phyloP scores from a whole-genome alignment of 2,329 filamentous ascomycete species.

The Septoria petroselini region DNA sequence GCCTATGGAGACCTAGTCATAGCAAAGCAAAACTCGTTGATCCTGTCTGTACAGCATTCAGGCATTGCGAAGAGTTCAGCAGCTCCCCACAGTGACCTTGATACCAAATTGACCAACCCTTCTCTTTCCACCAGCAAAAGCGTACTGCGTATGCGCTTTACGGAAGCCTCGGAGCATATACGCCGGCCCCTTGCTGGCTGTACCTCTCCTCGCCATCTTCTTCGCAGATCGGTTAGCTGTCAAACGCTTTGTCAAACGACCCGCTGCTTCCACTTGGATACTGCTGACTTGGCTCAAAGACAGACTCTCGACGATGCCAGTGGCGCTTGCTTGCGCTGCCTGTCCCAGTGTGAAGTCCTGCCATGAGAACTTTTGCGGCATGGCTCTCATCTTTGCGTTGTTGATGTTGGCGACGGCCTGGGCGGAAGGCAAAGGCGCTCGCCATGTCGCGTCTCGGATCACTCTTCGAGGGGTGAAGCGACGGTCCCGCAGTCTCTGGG shows the following conservation, averaged over 20 bases:
- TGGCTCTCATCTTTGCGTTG: constrained; percentile 28
- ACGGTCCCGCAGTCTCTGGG: constrained; percentile 32
- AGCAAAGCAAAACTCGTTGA: too few relatives aligned
- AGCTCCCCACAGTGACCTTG: constrained; percentile 32
- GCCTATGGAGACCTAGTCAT: too few relatives aligned
- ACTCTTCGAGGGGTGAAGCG: constrained; percentile 31
- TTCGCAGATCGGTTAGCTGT: constrained; percentile 34
- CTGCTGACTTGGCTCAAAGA: constrained; percentile 33
- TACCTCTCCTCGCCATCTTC: constrained; percentile 34
- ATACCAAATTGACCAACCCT: constrained; percentile 36
- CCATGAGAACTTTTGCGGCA: constrained; percentile 22
- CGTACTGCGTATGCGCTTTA: constrained; percentile 31
- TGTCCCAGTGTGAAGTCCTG: constrained; percentile 26
- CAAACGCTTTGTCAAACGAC: constrained; percentile 37
- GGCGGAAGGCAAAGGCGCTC: constrained; percentile 31
- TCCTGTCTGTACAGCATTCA: too few relatives aligned
- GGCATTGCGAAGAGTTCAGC: constrained; percentile 3
- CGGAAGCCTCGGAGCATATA: constrained; percentile 32
- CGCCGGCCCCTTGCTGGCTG: constrained; percentile 31
- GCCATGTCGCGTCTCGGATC: constrained; percentile 36
- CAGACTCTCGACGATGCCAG: constrained; percentile 28
- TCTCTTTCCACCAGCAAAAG: constrained; percentile 33
- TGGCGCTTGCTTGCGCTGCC: constrained; percentile 20
- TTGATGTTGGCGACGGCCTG: constrained; percentile 28
- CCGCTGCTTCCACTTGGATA: constrained; percentile 34